Evolutionary conservation across 2,329 filamentous ascomycete genomes (phyloP).

Genomic region (Penicillium aurantiogriseum): DNA sequence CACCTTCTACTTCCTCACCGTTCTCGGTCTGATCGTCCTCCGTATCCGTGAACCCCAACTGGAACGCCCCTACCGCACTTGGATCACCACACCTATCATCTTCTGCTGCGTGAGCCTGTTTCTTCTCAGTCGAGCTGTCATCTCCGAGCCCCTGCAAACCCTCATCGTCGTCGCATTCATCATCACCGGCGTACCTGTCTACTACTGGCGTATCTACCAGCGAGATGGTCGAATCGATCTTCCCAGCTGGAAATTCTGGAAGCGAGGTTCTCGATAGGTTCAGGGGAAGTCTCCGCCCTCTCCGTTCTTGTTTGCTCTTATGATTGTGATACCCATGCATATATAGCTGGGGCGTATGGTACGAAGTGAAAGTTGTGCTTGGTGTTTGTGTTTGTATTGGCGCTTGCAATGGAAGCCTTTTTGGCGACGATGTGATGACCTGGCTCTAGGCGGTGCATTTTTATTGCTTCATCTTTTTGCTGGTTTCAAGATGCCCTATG

Average conservation of each 20-base stretch:
- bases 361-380: background rate
- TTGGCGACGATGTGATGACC: slow-evolving; percentile 22
- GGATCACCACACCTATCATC: slow-evolving; percentile 95
- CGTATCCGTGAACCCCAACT: slow-evolving; percentile 82
- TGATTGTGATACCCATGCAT: slow-evolving; percentile 30
- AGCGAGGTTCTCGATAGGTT: slow-evolving; percentile 19
- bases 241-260: slow-evolving; percentile 48
- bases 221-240: slow-evolving; percentile 50
- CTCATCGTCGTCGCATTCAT: slow-evolving; percentile 84
- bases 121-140: slow-evolving; percentile 80
- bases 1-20: slow-evolving; percentile 94
- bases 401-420: slow-evolving; percentile 1
- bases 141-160: slow-evolving; percentile 88
- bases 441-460: slow-evolving; percentile 12
- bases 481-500: slow-evolving; percentile 2
- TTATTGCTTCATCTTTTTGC: background rate
- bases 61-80: slow-evolving; percentile 88
- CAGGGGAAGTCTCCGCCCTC: background rate
- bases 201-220: slow-evolving; percentile 78
- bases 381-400: background rate
- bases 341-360: slow-evolving; percentile 20
- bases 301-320: slow-evolving; percentile 9
- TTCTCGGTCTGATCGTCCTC: slow-evolving; percentile 87
- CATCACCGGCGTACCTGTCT: slow-evolving; percentile 77
- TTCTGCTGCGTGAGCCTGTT: slow-evolving; percentile 98